Evolutionary conservation across 257 asterid genomes (phyloP).

Genomic region (Misopates orontium): DNA sequence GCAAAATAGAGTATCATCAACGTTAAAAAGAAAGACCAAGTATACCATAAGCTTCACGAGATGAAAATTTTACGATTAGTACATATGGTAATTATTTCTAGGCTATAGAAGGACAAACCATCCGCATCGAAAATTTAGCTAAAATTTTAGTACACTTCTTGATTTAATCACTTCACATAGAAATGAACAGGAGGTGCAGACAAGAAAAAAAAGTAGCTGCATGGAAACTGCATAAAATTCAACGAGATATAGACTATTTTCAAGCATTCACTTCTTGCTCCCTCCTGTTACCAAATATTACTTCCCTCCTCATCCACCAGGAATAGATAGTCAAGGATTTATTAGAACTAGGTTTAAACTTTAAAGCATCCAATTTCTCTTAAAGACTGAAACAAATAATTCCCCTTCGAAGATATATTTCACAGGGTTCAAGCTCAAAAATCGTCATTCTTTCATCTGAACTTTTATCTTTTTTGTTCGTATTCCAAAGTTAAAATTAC

Average conservation of each 20-base stretch:
- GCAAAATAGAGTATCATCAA: background rate
- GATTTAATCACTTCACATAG: background rate
- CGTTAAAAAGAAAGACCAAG: background rate
- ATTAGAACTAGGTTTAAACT: no score
- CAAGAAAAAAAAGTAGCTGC: no score
- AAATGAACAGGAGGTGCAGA: background rate
- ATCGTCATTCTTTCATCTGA: background rate
- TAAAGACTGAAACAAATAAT: background rate
- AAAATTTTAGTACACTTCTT: background rate
- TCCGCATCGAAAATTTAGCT: background rate
- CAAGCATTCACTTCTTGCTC: background rate
- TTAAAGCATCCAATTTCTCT: slow-evolving; percentile 2
- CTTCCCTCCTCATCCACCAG: no score
- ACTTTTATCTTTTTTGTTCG: no score
- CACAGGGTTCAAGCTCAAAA: background rate
- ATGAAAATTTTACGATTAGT: background rate
- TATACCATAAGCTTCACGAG: background rate
- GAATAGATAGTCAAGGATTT: background rate
- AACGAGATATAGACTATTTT: background rate
- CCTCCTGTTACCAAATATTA: no score
- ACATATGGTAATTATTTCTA: background rate
- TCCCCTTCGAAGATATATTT: background rate
- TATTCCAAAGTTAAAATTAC: background rate
- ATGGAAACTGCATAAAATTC: no score
- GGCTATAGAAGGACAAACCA: background rate